A percentile compares a stretch with the other conserved stretches of the same genome.
Conservation (phyloP, 352 stramenopile genomes). For the Globisporangium nagaii region DNA sequence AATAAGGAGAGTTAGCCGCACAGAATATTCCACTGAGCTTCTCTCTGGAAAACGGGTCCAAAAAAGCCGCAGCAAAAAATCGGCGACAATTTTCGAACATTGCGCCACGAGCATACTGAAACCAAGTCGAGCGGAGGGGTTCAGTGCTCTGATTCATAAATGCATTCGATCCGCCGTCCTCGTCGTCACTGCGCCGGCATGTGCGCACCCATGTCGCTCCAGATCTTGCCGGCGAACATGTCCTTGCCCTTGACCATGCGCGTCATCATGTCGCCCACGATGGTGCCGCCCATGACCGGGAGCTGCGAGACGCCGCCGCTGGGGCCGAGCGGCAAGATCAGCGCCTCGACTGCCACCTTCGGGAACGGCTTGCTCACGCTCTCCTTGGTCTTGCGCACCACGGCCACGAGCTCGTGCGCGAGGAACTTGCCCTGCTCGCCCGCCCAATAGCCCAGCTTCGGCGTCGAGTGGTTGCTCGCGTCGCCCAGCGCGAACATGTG, state of each 20-base stretch:
- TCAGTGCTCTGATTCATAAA: background rate
- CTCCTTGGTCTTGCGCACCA: slow-evolving; percentile 17
- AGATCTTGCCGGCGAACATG: slow-evolving; percentile 21
- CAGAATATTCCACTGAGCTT: background rate
- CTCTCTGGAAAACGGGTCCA: background rate
- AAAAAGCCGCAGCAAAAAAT: background rate
- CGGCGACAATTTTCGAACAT: background rate
- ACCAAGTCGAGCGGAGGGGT: background rate
- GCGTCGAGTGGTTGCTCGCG: slow-evolving; percentile 36
- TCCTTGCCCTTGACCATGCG: slow-evolving; percentile 36
- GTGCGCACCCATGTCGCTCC: slow-evolving; percentile 4
- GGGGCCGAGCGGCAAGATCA: slow-evolving; percentile 32
- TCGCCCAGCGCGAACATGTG: slow-evolving; percentile 58
- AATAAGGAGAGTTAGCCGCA: too few relatives aligned
- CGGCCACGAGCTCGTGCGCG: slow-evolving; percentile 22
- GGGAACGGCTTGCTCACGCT: slow-evolving; percentile 24
- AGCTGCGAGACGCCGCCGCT: slow-evolving; percentile 35
- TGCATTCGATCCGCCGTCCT: background rate
- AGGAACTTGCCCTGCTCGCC: slow-evolving; percentile 38
- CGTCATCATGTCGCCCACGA: slow-evolving; percentile 32
- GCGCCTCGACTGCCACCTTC: slow-evolving; percentile 17
- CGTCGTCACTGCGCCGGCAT: background rate
- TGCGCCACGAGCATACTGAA: background rate
- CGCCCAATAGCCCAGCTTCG: slow-evolving; percentile 41
- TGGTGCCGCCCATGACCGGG: slow-evolving; percentile 27